A percentile compares a stretch with the other conserved stretches of the same genome.
phyloP scores from a whole-genome alignment of 352 stramenopile species.

The Aphanomyces cochlioides region DNA sequence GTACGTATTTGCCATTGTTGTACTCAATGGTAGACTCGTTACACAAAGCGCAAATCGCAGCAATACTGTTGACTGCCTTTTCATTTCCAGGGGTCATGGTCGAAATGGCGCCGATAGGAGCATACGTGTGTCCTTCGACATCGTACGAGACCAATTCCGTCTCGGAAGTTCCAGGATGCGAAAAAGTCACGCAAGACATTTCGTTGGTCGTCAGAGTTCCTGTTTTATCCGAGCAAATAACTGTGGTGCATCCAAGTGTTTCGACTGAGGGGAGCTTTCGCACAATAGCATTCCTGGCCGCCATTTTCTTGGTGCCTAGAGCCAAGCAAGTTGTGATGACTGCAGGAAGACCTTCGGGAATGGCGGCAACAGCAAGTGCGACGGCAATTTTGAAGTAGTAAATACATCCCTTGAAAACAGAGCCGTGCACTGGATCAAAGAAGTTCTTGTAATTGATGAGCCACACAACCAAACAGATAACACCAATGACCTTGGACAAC shows the following conservation, averaged over 20 bases:
- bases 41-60: constrained; percentile 92
- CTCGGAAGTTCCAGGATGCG: constrained; percentile 56
- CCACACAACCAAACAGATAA: constrained; percentile 97
- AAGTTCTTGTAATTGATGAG: constrained; percentile 98
- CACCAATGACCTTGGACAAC: constrained; percentile 95
- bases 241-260: constrained; percentile 94
- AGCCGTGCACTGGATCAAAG: constrained; percentile 81
- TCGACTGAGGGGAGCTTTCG: constrained; percentile 97
- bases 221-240: constrained; percentile 93
- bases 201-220: constrained; percentile 98
- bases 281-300: constrained; percentile 97
- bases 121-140: constrained; percentile 94
- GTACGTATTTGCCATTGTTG: constrained; percentile 81
- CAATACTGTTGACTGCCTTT: constrained; percentile 80
- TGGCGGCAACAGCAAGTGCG: constrained; percentile 96
- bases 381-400: constrained; percentile 99
- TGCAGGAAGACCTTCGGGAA: constrained; percentile 97
- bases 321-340: constrained; percentile 98
- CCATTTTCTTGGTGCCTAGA: constrained; percentile 95
- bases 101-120: constrained; percentile 70
- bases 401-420: constrained; percentile 93
- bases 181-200: constrained; percentile 91
- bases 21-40: constrained; percentile 95
- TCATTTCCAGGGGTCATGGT: constrained; percentile 42
- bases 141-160: constrained; percentile 84